These are phyloP conservation scores for Cylindrotheca fusiformis DNA, from an alignment of 108 stramenopile species.

Conservation along the genomic window DNA sequence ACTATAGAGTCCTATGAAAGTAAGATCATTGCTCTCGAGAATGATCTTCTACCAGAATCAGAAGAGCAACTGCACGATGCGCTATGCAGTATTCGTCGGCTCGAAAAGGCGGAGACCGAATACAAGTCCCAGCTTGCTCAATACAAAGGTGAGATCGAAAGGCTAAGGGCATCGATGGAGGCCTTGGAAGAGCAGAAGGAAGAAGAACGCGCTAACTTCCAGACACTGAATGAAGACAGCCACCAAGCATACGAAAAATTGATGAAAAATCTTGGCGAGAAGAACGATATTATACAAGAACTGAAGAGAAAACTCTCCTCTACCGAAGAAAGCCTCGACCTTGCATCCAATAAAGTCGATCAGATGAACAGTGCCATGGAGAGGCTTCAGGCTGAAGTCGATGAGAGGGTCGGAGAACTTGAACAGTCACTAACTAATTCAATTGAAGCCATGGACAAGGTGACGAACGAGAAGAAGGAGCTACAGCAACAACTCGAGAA, in stretches of 20 bases:
- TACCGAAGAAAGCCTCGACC: constrained; percentile 5
- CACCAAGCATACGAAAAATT: constrained; percentile 13
- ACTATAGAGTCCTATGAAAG: constrained; percentile 13
- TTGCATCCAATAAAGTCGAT: constrained; percentile 18
- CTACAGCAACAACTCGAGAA: constrained; percentile 25
- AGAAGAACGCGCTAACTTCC: constrained; percentile 25
- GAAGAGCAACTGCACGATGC: constrained; percentile 36
- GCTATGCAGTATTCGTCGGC: constrained; percentile 3
- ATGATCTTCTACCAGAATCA: constrained; percentile 30
- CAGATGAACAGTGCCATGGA: constrained; percentile 7
- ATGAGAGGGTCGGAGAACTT: constrained; percentile 8
- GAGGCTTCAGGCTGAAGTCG: neutral
- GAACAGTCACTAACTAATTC: constrained; percentile 9
- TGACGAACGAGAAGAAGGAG: constrained; percentile 22
- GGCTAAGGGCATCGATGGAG: neutral
- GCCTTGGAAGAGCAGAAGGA: constrained; percentile 8
- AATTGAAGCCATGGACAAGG: constrained; percentile 5
- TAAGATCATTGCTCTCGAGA: constrained; percentile 24
- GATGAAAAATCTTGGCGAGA: constrained; percentile 15
- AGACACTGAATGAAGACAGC: constrained; percentile 29
- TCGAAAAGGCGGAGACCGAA: constrained; percentile 14
- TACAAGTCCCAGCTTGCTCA: constrained; percentile 9
- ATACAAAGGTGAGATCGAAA: constrained; percentile 25
- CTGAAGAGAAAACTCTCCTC: constrained; percentile 21
- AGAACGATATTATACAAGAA: constrained; percentile 32